Evolutionary conservation across 768 basidiomycete species (phyloP), one percentile per base, ranked within the genome.

Genomic region (Baorangia bicolor): DNA sequence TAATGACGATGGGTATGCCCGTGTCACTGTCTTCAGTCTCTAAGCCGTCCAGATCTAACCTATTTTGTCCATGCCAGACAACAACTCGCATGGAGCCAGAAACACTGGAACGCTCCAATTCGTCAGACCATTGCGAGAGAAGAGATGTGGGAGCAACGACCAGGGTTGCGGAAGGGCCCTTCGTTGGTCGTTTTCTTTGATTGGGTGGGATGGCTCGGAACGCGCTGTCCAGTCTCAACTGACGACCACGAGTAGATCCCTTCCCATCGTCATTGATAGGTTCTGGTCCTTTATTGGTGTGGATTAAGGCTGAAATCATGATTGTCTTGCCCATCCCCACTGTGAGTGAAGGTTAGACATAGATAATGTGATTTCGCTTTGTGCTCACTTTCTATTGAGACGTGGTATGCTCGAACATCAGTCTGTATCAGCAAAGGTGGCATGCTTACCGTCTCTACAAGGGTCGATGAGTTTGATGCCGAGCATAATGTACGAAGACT

Each of bases 271-370:
- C 63, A n/a, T 69, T 62, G 12, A 73, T 60, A 20, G 74, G 65
- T 21, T 83, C 78, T 4, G 77, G 71, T 6, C 75, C 80, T 43
- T 79, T 81, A 60, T 88, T 92, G 12, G 84, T 86, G 58, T 95
- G 94, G 25, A 97, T 89, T 49, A 97, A 81, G 11, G 92, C 86
- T 2, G 94, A 91, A 33, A 97, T 71, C 91, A 94, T 94, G 60
- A 94, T 94, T 1, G 92, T 93, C 74, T 95, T 95, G 8, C 93
- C 93, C 84, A 95, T 89, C n/a, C 92, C 92, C 92, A 94, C 91
- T 92, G 50, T 40, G 12, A 59, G 50, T 56, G 14, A 52, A 25
- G 30, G 47, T 54, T 43, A 61, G 14, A 28, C 58, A n/a, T n/a
- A 13, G 49, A 40, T 37, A 34, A 11, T n/a, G 37, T 47, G 42